phyloP scores from a whole-genome alignment of 768 basidiomycete genomes.

The Gloeopeniophorella convolvens region DNA sequence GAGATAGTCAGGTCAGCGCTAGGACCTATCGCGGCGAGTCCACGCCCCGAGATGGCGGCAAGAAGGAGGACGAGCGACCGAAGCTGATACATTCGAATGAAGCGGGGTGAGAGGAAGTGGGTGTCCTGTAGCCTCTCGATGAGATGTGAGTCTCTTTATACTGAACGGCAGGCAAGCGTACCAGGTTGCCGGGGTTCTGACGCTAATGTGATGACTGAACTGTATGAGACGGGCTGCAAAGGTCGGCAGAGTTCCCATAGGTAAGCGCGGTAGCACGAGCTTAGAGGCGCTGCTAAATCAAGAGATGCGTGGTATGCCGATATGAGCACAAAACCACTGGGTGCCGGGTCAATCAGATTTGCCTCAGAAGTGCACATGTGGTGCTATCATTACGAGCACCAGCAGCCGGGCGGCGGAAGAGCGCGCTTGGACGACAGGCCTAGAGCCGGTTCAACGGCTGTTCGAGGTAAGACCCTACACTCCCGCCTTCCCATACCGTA shows the following conservation, averaged over 20 bases:
- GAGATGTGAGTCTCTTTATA: constrained; percentile 7
- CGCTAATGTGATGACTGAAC: not conserved
- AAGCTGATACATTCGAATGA: constrained; percentile 9
- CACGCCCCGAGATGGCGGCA: not conserved
- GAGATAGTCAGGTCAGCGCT: constrained; percentile 17
- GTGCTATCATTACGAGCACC: not conserved
- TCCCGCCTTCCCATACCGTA: no score
- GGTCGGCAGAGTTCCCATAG: not conserved
- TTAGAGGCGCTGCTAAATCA: not conserved
- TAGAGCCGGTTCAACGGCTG: no score
- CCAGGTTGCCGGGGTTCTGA: not conserved
- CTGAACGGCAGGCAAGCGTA: constrained; percentile 2
- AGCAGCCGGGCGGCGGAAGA: not conserved
- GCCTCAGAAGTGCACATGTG: not conserved
- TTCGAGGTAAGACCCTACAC: no score
- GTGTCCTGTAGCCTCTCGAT: no score
- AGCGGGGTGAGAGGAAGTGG: not conserved
- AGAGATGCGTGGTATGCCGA: not conserved
- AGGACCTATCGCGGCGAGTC: constrained; percentile 21
- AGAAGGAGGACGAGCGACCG: constrained; percentile 2
- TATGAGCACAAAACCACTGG: not conserved
- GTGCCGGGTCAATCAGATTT: not conserved
- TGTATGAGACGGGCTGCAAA: not conserved
- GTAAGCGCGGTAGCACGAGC: no score
- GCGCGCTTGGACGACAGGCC: no score